Base-by-base conservation (phyloP, 106 monocot species). In the Agapanthus africanus region DNA sequence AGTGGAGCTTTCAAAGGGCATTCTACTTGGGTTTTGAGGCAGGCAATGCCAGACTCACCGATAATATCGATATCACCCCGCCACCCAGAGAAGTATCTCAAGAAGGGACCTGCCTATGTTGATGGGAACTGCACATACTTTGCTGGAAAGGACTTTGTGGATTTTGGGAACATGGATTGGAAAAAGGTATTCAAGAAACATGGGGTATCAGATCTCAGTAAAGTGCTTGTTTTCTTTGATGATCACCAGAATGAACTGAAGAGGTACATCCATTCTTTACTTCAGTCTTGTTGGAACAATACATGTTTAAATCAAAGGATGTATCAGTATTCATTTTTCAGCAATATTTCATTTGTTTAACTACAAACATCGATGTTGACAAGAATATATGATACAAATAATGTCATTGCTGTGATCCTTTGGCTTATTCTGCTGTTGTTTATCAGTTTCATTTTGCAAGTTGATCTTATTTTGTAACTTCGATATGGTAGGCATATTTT, bases 211-310 rank as follows among this genome's bases (percentile, higher is more conserved):
- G 80, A 93, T 84, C 60, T 82, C 13, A 84, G 79, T 54, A 70
- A 63, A 40, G 93, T 90, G 54, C 71, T 93, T 56, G 40, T 93
- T 39, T 93, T 93, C 81, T 99, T 99, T 71, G 92, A 99, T 71
- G 97, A 99, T 78, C 97, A 99, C 79, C 97, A 99, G 72, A 92
- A 92, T 81, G 89, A 99, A 73, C 66, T 99, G 28, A 97, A 97
- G 68, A 91, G 95, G 91, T 97, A 73, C 22, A 30, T 34, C 4
- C 18, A 61, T 19, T 61, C 35, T 5, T 40, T 6, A 13, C 3
- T 65, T 65, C 39, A 15, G 23, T 30, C 38, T 40, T 26, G 11
- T 40, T 23, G 16, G 7, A 16, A 33, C 11, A 28, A 33, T 67
- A 44, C 19, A 47, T 47, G 16, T 14, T 50, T 13, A 34, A 65